Base-by-base conservation (phyloP, 2,329 filamentous ascomycete genomes). In the Camptophora hylomeconis region DNA sequence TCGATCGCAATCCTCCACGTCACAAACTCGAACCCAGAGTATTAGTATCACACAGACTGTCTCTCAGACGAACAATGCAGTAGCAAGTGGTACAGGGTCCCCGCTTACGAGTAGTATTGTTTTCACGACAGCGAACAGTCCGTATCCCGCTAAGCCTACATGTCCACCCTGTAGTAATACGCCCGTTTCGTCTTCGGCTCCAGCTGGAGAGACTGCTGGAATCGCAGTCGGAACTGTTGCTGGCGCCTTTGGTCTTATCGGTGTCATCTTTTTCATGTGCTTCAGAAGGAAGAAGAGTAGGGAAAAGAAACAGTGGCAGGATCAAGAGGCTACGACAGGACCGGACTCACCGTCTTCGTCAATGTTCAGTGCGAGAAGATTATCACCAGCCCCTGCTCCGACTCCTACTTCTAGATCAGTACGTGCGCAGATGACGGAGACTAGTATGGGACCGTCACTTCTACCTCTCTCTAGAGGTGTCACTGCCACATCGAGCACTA, bases 171-270 rank as follows among this genome's bases (percentile, higher is more conserved):
- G 10, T 7, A 12, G 7, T 12, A 7, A 7, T 7, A 12, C 22
- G 7, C 10, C 22, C 10, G 14, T 7, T 24, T 14, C 22, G 12
- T 47, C 45, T 13, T 55, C 53, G 5, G 52, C 51, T 3, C 66
- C n/a, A n/a, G n/a, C n/a, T n/a, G n/a, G n/a, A n/a, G n/a, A 73
- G 37, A 60, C 76, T 25, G 63, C 61, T 11, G 74, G 72, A 5
- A 72, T 79, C 34, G 56, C 63, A 1, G 55, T 72, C 3, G 74
- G 69, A 5, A 56, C 62, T 7, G 58, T 61, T 4, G 65, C 63
- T 4, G 62, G 61, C 2, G 52, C 63, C 3, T 48, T 60, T 4
- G 40, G 75, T 11, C 64, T 60, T 5, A 42, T 70, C 16, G 57
- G 55, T 4, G 45, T 67, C 9, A 32, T 54, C 7, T 33, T 56